A percentile compares a stretch with the other conserved stretches of the same genome.
These are phyloP conservation scores for Naumovozyma baii DNA, from an alignment of 805 yeast genomes.

Conservation along the genomic window DNA sequence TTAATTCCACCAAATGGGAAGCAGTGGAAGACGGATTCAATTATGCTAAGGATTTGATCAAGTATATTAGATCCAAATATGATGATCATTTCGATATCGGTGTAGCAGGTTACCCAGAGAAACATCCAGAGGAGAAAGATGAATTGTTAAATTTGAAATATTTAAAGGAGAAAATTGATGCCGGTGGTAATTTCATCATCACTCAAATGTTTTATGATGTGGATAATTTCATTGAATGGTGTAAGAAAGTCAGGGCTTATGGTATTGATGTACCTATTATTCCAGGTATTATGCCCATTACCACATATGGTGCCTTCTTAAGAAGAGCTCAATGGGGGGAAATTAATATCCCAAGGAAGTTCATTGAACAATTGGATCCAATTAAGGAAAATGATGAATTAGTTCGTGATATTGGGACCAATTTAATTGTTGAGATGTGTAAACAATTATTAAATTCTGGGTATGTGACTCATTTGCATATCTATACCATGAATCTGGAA, in stretches of 20 bases:
- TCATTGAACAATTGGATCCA: conserved; percentile 61
- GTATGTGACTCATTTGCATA: conserved; percentile 75
- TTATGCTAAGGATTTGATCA: conserved; percentile 80
- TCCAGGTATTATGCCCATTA: conserved; percentile 98
- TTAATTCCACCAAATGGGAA: conserved; percentile 37
- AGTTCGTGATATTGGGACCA: conserved; percentile 79
- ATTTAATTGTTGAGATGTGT: conserved; percentile 79
- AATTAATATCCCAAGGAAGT: conserved; percentile 66
- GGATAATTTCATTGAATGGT: conserved; percentile 79
- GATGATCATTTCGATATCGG: conserved; percentile 91
- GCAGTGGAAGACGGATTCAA: conserved; percentile 61
- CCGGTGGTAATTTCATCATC: conserved; percentile 87
- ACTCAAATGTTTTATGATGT: conserved; percentile 97
- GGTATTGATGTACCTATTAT: conserved; percentile 82
- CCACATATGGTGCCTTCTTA: conserved; percentile 85
- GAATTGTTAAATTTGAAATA: conserved; percentile 42
- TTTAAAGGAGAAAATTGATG: conserved; percentile 82
- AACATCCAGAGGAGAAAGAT: conserved; percentile 77
- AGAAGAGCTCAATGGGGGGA: conserved; percentile 95
- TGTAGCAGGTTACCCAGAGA: conserved; percentile 96
- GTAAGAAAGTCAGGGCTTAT: conserved; percentile 50
- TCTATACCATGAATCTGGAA: conserved; percentile 96
- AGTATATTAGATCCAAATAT: conserved; percentile 62
- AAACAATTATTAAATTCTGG: conserved; percentile 58
- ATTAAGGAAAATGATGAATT: conserved; percentile 82